A percentile compares a stretch with the other conserved stretches of the same genome.
phyloP scores from a whole-genome alignment of 805 yeast species.

The Candida incommunis region DNA sequence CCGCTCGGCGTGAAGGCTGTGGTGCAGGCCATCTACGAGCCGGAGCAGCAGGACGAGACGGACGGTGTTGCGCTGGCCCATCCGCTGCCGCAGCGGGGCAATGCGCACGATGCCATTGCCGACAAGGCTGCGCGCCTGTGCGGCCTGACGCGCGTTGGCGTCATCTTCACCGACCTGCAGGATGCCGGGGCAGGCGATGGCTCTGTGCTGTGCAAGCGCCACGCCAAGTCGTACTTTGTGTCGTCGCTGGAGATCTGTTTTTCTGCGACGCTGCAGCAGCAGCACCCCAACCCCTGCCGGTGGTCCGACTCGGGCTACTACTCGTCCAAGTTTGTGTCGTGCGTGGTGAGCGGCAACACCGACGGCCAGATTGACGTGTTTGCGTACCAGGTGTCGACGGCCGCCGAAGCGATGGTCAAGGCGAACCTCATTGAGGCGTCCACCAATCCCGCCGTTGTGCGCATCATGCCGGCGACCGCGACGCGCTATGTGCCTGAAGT shows the following conservation, averaged over 20 bases:
- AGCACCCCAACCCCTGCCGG: slow-evolving; percentile 46
- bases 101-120: slow-evolving; percentile 34
- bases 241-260: slow-evolving; percentile 76
- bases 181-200: slow-evolving; percentile 86
- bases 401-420: slow-evolving; percentile 74
- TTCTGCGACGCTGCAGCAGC: slow-evolving; percentile 67
- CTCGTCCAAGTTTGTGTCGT: slow-evolving; percentile 86
- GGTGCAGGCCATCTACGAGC: slow-evolving; percentile 88
- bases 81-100: slow-evolving; percentile 26
- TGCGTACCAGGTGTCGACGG: slow-evolving; percentile 76
- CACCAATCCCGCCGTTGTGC: slow-evolving; percentile 79
- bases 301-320: slow-evolving; percentile 50
- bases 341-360: slow-evolving; percentile 82
- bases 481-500: slow-evolving; percentile 89
- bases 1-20: slow-evolving; percentile 92
- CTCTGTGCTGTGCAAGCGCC: slow-evolving; percentile 81
- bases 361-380: slow-evolving; percentile 82
- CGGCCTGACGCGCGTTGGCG: slow-evolving; percentile 64
- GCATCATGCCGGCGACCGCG: slow-evolving; percentile 57
- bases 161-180: slow-evolving; percentile 76
- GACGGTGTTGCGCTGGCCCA: slow-evolving; percentile 67
- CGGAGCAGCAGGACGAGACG: slow-evolving; percentile 72
- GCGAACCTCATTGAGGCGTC: slow-evolving; percentile 82
- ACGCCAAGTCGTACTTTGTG: slow-evolving; percentile 77
- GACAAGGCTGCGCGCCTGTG: slow-evolving; percentile 39